Conservation (phyloP, 202 grass and related monocot species). For the Hordeum pubiflorum region DNA sequence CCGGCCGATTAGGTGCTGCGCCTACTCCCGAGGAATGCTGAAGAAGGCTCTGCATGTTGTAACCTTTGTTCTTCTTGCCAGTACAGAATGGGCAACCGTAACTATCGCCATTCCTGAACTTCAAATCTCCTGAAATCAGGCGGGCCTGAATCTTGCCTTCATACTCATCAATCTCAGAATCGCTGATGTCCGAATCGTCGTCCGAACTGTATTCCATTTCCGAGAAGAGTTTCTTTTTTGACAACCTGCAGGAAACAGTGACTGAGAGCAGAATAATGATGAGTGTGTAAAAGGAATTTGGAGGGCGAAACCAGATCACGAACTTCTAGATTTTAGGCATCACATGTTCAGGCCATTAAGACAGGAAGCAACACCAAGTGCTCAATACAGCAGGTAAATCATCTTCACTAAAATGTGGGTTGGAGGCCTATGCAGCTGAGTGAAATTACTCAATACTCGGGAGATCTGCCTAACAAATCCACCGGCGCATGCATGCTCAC, state of each 20-base stretch:
- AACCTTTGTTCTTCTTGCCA: conserved; percentile 64
- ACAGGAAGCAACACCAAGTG: neutral
- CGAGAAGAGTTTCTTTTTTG: neutral
- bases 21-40: conserved; percentile 73
- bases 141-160: conserved; percentile 43
- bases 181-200: conserved; percentile 55
- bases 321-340: neutral
- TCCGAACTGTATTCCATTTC: conserved; percentile 41
- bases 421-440: neutral
- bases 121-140: conserved; percentile 48
- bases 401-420: neutral
- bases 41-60: conserved; percentile 51
- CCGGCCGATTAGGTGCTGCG: conserved; percentile 51
- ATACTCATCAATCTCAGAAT: conserved; percentile 73
- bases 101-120: conserved; percentile 27
- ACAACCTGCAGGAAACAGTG: conserved; percentile 14
- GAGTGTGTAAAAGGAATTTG: neutral
- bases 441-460: too few relatives aligned
- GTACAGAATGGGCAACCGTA: conserved; percentile 72
- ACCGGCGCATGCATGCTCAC: too few relatives aligned
- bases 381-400: neutral
- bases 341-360: neutral
- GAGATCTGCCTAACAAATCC: neutral
- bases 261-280: neutral
- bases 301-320: neutral